Evolutionary conservation across 345 rosid species (phyloP).

Genomic region (Hibiscus syriacus): DNA sequence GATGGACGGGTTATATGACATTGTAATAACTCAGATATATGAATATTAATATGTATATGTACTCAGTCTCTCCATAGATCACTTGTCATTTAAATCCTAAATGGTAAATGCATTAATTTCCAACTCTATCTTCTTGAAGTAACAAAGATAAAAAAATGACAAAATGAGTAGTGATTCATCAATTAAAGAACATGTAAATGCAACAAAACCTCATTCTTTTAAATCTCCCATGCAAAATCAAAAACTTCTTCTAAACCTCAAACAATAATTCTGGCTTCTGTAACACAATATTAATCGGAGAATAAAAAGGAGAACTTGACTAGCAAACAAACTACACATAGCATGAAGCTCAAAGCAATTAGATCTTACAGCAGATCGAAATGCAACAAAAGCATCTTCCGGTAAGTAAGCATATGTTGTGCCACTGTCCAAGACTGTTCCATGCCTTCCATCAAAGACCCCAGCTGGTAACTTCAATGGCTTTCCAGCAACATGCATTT

Average conservation of each 20-base stretch:
- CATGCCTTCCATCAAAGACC: conserved; percentile 58
- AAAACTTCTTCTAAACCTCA: background rate
- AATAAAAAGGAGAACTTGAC: conserved; percentile 1
- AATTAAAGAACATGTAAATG: background rate
- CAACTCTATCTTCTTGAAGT: background rate
- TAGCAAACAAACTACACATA: conserved; percentile 6
- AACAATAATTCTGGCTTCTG: conserved; percentile 1
- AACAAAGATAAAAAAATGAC: background rate
- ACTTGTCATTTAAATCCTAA: background rate
- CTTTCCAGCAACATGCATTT: conserved; percentile 72
- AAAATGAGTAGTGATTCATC: conserved; percentile 4
- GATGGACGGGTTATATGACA: background rate
- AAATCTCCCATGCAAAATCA: background rate
- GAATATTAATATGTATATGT: background rate
- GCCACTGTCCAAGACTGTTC: conserved; percentile 74
- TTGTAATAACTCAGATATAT: background rate
- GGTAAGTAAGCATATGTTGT: conserved; percentile 85
- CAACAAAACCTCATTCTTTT: background rate
- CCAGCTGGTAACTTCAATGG: conserved; percentile 42
- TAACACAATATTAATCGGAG: background rate
- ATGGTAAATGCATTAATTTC: background rate
- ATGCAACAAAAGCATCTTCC: conserved; percentile 49
- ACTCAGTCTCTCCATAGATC: background rate
- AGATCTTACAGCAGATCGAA: conserved; percentile 55
- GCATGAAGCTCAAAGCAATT: background rate